These are phyloP conservation scores for Prototheca wickerhamii DNA, from an alignment of 163 green algal genomes.

Conservation along the genomic window DNA sequence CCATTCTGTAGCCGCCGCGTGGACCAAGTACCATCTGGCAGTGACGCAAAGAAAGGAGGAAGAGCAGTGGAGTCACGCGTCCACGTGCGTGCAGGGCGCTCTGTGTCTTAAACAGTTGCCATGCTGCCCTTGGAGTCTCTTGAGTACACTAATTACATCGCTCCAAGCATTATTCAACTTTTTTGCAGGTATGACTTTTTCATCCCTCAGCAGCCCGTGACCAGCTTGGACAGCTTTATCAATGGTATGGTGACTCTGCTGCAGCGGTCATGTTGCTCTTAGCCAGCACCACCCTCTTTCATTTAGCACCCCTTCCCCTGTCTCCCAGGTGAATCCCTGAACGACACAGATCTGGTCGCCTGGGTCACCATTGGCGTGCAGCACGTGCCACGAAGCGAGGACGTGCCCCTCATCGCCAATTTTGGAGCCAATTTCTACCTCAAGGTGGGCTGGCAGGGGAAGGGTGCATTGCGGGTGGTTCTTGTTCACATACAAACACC, in stretches of 20 bases:
- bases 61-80: slow-evolving; percentile 7
- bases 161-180: too few species aligned
- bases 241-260: background rate
- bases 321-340: slow-evolving; percentile 28
- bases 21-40: slow-evolving; percentile 31
- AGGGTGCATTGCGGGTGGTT: background rate
- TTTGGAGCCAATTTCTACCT: slow-evolving; percentile 23
- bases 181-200: slow-evolving; percentile 15
- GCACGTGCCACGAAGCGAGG: slow-evolving; percentile 33
- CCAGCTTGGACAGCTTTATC: background rate
- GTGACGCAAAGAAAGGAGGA: slow-evolving; percentile 20
- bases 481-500: background rate
- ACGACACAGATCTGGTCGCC: slow-evolving; percentile 27
- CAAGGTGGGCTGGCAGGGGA: slow-evolving; percentile 6
- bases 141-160: too few species aligned
- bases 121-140: background rate
- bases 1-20: slow-evolving; percentile 15
- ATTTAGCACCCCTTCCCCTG: too few species aligned
- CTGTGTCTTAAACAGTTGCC: background rate
- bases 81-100: slow-evolving; percentile 1
- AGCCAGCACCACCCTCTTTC: too few species aligned
- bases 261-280: background rate
- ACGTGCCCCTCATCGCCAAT: slow-evolving; percentile 24
- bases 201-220: slow-evolving; percentile 11
- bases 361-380: slow-evolving; percentile 32